phyloP scores from a whole-genome alignment of 1,139 yeast genomes.

The Wickerhamiella infanticola region DNA sequence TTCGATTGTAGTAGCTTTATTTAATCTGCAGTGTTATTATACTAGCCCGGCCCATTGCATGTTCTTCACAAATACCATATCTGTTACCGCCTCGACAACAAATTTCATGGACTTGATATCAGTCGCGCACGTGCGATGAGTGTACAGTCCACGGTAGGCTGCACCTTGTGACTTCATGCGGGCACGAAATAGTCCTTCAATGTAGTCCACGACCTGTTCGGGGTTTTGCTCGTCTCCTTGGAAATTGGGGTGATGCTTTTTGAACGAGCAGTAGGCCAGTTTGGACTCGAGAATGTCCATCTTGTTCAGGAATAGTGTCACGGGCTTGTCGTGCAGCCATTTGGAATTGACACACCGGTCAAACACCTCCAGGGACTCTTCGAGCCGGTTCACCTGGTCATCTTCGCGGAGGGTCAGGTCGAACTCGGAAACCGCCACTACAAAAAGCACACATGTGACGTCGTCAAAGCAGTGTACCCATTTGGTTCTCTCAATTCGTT shows the following conservation, averaged over 20 bases:
- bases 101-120: slow-evolving; percentile 79
- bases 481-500: slow-evolving; percentile 79
- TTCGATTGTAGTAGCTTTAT: no score
- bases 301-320: slow-evolving; percentile 77
- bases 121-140: slow-evolving; percentile 92
- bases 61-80: slow-evolving; percentile 72
- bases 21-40: neutral
- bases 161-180: slow-evolving; percentile 7
- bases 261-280: slow-evolving; percentile 36
- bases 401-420: slow-evolving; percentile 90
- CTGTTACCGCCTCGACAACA: slow-evolving; percentile 85
- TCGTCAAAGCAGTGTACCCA: slow-evolving; percentile 96
- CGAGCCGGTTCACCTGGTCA: slow-evolving; percentile 76
- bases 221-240: slow-evolving; percentile 35
- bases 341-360: slow-evolving; percentile 72
- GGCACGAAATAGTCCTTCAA: slow-evolving; percentile 15
- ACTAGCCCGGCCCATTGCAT: slow-evolving; percentile 71
- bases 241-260: slow-evolving; percentile 18
- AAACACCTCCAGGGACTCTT: slow-evolving; percentile 73
- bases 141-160: slow-evolving; percentile 39
- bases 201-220: slow-evolving; percentile 16
- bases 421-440: slow-evolving; percentile 83
- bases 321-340: slow-evolving; percentile 78
- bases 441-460: slow-evolving; percentile 77
- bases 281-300: slow-evolving; percentile 69